phyloP scores from a whole-genome alignment of 129 eudicot species.

The Artemisia annua region DNA sequence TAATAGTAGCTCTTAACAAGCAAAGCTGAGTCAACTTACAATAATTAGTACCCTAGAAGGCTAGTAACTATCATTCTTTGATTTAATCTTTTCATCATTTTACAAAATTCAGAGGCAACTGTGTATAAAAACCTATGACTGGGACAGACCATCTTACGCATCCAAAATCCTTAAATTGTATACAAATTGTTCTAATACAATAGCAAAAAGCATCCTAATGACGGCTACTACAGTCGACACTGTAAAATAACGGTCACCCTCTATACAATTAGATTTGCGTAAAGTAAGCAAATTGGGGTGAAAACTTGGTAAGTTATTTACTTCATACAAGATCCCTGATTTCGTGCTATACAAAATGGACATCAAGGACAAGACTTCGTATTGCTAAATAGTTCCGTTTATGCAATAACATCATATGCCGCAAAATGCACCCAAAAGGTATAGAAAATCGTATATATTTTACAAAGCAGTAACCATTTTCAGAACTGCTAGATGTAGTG shows the following conservation, averaged over 20 bases:
- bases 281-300: constrained; percentile 4
- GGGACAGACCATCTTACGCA: background rate
- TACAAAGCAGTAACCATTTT: background rate
- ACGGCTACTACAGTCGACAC: no score
- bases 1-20: no score
- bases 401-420: constrained; percentile 9
- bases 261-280: background rate
- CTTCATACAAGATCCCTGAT: constrained; percentile 5
- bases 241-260: no score
- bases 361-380: background rate
- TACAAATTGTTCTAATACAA: background rate
- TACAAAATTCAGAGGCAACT: background rate
- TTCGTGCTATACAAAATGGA: background rate
- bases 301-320: background rate
- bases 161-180: background rate
- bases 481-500: background rate
- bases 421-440: background rate
- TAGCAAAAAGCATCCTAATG: constrained; percentile 9
- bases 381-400: background rate
- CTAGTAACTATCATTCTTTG: constrained; percentile 15
- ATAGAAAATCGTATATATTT: background rate
- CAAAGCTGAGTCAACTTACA: no score
- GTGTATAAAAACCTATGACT: background rate
- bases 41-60: background rate
- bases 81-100: constrained; percentile 3